phyloP scores from a whole-genome alignment of 2,329 filamentous ascomycete species.

The Grosmannia serpens region DNA sequence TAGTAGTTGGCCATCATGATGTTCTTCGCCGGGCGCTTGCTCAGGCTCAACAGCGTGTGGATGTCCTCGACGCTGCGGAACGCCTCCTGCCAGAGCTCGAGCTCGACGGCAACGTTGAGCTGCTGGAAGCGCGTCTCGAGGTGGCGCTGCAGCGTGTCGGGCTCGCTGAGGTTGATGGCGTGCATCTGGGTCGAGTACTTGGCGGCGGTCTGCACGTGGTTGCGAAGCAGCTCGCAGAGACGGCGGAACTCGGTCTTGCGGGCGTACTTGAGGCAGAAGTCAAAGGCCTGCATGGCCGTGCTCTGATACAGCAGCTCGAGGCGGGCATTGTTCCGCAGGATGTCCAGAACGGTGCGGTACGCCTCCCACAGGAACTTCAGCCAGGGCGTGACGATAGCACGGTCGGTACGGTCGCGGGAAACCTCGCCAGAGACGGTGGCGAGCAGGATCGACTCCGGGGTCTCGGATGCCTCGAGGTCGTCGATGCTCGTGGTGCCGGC shows the following conservation, averaged over 20 bases:
- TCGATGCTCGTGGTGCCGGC: slow-evolving; percentile 66
- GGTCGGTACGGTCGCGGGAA: slow-evolving; percentile 91
- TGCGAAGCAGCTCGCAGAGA: slow-evolving; percentile 93
- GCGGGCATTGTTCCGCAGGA: slow-evolving; percentile 96
- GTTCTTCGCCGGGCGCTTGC: slow-evolving; percentile 97
- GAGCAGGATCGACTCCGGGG: slow-evolving; percentile 92
- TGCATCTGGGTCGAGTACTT: slow-evolving; percentile 99
- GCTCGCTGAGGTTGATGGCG: slow-evolving; percentile 96
- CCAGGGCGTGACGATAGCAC: slow-evolving; percentile 97
- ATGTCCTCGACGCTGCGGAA: slow-evolving; percentile 99
- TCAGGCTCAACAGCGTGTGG: slow-evolving; percentile 90
- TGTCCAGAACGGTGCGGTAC: slow-evolving; percentile 95
- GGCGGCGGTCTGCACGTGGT: slow-evolving; percentile 97
- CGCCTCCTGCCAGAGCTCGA: slow-evolving; percentile 98
- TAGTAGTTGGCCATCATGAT: slow-evolving; percentile 99
- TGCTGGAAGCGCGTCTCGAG: slow-evolving; percentile 97
- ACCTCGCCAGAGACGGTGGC: slow-evolving; percentile 97
- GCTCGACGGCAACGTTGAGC: slow-evolving; percentile 92
- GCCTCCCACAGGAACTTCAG: slow-evolving; percentile 99
- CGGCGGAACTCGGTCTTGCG: slow-evolving; percentile 98
- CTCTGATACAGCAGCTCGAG: slow-evolving; percentile 97
- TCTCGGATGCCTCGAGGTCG: slow-evolving; percentile 93
- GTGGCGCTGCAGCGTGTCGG: slow-evolving; percentile 93
- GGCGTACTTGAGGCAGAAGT: slow-evolving; percentile 96
- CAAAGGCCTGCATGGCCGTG: slow-evolving; percentile 95